phyloP scores from a whole-genome alignment of 2,329 filamentous ascomycete species.

The Colletotrichum tropicale region DNA sequence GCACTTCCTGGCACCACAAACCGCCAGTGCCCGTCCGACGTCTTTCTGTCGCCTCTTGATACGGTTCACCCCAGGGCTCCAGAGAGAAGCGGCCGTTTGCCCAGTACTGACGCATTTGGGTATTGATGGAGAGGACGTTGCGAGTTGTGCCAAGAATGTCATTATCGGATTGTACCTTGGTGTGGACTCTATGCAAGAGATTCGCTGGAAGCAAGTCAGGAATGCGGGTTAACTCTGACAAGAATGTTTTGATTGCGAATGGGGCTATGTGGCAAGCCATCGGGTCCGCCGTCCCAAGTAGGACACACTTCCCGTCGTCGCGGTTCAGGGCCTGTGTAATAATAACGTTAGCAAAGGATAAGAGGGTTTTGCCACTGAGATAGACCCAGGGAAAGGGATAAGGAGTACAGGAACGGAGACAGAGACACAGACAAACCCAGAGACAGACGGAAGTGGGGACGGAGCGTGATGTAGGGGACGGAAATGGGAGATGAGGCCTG shows the following conservation, averaged over 20 bases:
- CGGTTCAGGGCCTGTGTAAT: neutral
- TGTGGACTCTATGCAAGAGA: neutral
- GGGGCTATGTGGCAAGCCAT: neutral
- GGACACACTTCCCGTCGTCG: neutral
- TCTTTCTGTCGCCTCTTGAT: neutral
- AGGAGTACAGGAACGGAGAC: neutral
- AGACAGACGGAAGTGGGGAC: neutral
- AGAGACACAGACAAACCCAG: neutral
- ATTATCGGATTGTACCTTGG: neutral
- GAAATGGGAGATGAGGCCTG: neutral
- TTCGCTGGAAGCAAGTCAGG: neutral
- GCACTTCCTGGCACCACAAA: neutral
- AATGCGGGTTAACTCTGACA: neutral
- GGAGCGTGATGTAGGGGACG: neutral
- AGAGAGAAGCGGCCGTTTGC: neutral
- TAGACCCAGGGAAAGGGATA: neutral
- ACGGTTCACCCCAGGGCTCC: neutral
- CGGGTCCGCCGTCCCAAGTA: neutral
- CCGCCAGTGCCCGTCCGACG: neutral
- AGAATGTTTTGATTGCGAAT: neutral
- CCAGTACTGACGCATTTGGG: neutral
- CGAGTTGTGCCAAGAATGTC: neutral
- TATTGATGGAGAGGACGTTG: neutral
- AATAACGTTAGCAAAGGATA: neutral
- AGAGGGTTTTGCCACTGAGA: neutral